Evolutionary conservation across 2,329 filamentous ascomycete species (phyloP).

Genomic region (Huntiella abstrusa): DNA sequence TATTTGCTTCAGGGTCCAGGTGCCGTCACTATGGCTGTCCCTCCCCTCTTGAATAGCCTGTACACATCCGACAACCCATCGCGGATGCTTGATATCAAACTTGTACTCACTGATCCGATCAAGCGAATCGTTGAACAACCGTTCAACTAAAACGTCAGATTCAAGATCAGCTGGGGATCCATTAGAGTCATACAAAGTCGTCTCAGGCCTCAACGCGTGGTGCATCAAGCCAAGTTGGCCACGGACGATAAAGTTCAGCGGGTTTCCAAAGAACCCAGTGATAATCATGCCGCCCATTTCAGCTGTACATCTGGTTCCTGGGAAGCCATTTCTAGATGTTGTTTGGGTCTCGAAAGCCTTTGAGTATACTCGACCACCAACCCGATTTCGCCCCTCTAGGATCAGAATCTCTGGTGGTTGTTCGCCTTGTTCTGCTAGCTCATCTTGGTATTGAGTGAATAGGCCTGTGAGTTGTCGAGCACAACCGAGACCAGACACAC

Average conservation of each 20-base stretch:
- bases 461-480: slow-evolving; percentile 80
- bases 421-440: slow-evolving; percentile 45
- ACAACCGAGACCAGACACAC: slow-evolving; percentile 83
- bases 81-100: slow-evolving; percentile 49
- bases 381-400: slow-evolving; percentile 67
- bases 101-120: slow-evolving; percentile 85
- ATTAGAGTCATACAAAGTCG: slow-evolving; percentile 75
- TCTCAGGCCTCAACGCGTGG: slow-evolving; percentile 59
- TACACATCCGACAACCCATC: slow-evolving; percentile 64
- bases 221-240: slow-evolving; percentile 79
- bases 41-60: slow-evolving; percentile 66
- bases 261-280: slow-evolving; percentile 93
- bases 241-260: slow-evolving; percentile 74
- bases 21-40: slow-evolving; percentile 53
- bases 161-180: slow-evolving; percentile 59
- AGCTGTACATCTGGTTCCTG: slow-evolving; percentile 53
- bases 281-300: slow-evolving; percentile 98
- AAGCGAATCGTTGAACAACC: slow-evolving; percentile 84
- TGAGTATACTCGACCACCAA: slow-evolving; percentile 89
- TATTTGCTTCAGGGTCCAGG: slow-evolving; percentile 27
- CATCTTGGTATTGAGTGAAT: slow-evolving; percentile 58
- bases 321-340: slow-evolving; percentile 24
- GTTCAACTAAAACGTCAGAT: slow-evolving; percentile 70
- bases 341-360: slow-evolving; percentile 43
- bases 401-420: slow-evolving; percentile 56